Conservation (phyloP, 805 yeast species). For the Yamadazyma sp. region DNA sequence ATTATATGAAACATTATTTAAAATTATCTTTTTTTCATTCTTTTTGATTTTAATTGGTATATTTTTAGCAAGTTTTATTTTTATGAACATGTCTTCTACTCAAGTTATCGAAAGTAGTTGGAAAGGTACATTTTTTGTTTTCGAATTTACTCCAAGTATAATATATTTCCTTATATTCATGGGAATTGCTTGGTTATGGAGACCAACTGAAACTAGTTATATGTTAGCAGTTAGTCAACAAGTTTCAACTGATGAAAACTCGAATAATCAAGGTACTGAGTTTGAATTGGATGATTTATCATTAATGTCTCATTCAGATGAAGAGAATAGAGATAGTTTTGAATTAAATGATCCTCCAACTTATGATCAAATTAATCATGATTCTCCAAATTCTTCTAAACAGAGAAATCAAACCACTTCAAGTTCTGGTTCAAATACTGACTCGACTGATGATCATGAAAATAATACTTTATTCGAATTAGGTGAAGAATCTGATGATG, state of each 20-base stretch:
- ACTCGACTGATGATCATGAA: slow-evolving; percentile 7
- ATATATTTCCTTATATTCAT: slow-evolving; percentile 82
- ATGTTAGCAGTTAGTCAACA: slow-evolving; percentile 94
- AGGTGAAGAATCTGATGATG: slow-evolving; percentile 37
- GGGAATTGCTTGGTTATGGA: slow-evolving; percentile 87
- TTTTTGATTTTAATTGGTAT: slow-evolving; percentile 69
- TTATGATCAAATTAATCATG: slow-evolving; percentile 19
- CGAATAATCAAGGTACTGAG: slow-evolving; percentile 44
- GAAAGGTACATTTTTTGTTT: slow-evolving; percentile 84
- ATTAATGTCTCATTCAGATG: slow-evolving; percentile 47
- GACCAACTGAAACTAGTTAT: slow-evolving; percentile 94
- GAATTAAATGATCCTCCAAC: slow-evolving; percentile 36
- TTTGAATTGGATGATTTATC: slow-evolving; percentile 59
- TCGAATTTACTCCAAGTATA: slow-evolving; percentile 94
- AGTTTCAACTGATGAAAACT: slow-evolving; percentile 77
- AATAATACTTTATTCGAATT: slow-evolving; percentile 39
- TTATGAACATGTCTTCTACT: slow-evolving; percentile 69
- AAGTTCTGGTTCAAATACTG: slow-evolving; percentile 1
- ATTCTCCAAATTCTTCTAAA: not conserved
- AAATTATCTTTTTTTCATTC: slow-evolving; percentile 70
- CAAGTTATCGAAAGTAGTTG: slow-evolving; percentile 84
- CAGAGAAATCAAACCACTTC: not conserved
- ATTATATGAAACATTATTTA: slow-evolving; percentile 78
- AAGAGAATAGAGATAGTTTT: slow-evolving; percentile 31
- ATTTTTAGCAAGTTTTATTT: slow-evolving; percentile 63